phyloP scores from a whole-genome alignment of 768 basidiomycete genomes.

The Cubamyces lactineus region DNA sequence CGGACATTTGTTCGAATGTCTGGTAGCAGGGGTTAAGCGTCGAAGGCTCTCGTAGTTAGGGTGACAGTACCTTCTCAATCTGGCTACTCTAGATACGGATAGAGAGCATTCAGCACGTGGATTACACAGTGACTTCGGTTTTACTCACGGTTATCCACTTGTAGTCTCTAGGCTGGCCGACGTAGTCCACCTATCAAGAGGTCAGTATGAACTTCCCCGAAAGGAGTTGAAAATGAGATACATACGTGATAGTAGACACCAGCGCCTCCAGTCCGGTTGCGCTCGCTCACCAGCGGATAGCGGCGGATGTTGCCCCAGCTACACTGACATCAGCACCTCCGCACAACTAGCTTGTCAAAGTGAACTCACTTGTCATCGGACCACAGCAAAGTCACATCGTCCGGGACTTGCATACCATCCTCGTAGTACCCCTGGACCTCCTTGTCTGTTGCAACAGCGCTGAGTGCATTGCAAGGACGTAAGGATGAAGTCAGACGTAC shows the following conservation, averaged over 20 bases:
- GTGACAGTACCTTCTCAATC: constrained; percentile 47
- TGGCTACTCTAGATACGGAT: constrained; percentile 46
- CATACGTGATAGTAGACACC: constrained; percentile 58
- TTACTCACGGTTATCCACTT: constrained; percentile 66
- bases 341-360: background rate
- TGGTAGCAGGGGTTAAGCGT: constrained; percentile 22
- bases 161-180: constrained; percentile 67
- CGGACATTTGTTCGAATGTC: constrained; percentile 71
- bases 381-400: constrained; percentile 68
- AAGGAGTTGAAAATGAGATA: background rate
- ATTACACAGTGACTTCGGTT: too few relatives aligned
- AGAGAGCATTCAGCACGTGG: background rate
- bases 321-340: background rate
- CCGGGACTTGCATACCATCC: constrained; percentile 60
- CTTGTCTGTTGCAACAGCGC: constrained; percentile 38
- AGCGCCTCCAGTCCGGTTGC: constrained; percentile 65
- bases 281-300: constrained; percentile 54
- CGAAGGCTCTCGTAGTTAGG: background rate
- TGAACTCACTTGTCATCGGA: constrained; percentile 65
- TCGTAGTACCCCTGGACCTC: constrained; percentile 73
- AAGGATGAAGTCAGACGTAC: constrained; percentile 35
- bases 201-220: background rate
- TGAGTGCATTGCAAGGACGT: background rate
- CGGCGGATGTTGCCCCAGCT: constrained; percentile 75
- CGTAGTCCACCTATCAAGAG: constrained; percentile 37